A percentile compares a stretch with the other conserved stretches of the same genome.
phyloP scores from a whole-genome alignment of 208 protist genomes.

The Wallacemonas rigidus region DNA sequence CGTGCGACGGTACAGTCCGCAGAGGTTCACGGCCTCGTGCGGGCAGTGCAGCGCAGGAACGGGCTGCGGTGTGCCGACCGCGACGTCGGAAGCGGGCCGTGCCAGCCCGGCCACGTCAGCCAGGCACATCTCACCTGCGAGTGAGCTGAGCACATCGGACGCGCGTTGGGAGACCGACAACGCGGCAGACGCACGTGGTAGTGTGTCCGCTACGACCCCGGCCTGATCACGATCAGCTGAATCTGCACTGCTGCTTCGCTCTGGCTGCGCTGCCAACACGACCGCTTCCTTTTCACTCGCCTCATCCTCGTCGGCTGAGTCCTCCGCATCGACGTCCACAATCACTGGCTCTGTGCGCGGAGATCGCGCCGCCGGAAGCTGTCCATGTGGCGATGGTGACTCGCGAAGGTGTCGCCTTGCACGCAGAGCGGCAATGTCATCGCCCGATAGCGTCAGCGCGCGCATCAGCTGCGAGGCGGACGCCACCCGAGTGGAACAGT shows the following conservation, averaged over 20 bases:
- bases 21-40: conserved; percentile 7
- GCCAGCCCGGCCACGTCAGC: not conserved
- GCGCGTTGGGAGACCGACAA: not conserved
- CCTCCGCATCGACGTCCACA: conserved; percentile 12
- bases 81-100: not conserved
- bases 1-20: conserved; percentile 4
- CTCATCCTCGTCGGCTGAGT: not conserved
- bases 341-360: not conserved
- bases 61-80: no score
- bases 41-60: not conserved
- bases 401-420: conserved; percentile 3
- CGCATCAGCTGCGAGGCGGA: conserved; percentile 15
- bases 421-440: conserved; percentile 11
- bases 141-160: conserved; percentile 11
- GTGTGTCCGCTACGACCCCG: no score
- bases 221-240: no score
- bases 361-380: not conserved
- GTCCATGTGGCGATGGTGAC: not conserved
- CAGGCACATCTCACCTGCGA: not conserved
- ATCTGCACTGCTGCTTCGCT: no score
- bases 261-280: no score
- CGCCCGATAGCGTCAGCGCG: conserved; percentile 7
- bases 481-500: not conserved
- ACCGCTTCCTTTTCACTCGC: not conserved
- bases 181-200: no score